These are phyloP conservation scores for Cladosporium phlei DNA, from an alignment of 2,329 filamentous ascomycete genomes.

Conservation along the genomic window DNA sequence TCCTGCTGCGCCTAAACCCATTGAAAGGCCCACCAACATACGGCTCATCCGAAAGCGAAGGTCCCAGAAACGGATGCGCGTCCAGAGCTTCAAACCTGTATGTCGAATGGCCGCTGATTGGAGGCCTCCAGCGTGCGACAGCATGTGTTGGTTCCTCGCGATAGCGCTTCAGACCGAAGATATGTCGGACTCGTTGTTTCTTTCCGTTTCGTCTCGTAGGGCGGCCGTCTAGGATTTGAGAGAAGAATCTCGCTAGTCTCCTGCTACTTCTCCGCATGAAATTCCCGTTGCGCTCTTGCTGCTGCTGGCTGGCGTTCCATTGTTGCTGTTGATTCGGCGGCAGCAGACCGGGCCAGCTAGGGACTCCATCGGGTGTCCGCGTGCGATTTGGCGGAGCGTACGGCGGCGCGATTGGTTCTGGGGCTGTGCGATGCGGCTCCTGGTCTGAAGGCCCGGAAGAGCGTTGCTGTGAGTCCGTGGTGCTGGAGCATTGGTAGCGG, in stretches of 20 bases:
- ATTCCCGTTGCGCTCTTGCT: too few species aligned
- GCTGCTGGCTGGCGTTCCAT: background rate
- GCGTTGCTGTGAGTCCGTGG: background rate
- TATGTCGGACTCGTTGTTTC: background rate
- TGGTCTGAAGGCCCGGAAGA: background rate
- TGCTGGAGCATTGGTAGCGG: slow-evolving; percentile 7
- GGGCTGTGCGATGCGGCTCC: slow-evolving; percentile 3
- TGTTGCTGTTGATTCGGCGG: too few species aligned
- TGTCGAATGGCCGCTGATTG: slow-evolving; percentile 28
- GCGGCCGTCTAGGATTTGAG: background rate
- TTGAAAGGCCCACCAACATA: too few species aligned
- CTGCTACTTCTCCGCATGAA: background rate
- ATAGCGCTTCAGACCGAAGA: background rate
- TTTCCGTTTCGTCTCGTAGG: background rate
- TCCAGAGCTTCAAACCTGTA: slow-evolving; percentile 18
- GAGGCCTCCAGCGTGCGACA: slow-evolving; percentile 26
- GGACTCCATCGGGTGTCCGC: slow-evolving; percentile 27
- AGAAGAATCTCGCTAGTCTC: background rate
- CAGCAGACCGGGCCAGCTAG: slow-evolving; percentile 24
- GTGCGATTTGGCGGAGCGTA: slow-evolving; percentile 22
- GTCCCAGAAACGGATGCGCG: slow-evolving; percentile 24
- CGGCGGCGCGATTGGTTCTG: slow-evolving; percentile 18
- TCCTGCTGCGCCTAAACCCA: too few species aligned
- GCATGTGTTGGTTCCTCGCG: background rate
- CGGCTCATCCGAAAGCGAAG: background rate